Evolutionary conservation across 352 stramenopile species (phyloP), one percentile per base, ranked within the genome.

Genomic region (Hyaloperonospora brassicae): DNA sequence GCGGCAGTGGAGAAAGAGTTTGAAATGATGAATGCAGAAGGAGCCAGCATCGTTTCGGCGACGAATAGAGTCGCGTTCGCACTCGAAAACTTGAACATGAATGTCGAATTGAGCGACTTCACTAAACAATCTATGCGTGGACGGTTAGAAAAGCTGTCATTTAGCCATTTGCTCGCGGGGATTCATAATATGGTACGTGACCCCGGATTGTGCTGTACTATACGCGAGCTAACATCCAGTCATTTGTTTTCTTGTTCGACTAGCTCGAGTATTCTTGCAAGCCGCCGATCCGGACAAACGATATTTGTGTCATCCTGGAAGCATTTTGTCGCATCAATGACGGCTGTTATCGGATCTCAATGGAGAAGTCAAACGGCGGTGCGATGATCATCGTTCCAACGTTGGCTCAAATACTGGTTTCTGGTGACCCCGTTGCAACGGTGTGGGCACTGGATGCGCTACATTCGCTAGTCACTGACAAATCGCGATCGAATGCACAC

Each of bases 81-180:
- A 1, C 59, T 92, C 12, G 79, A 92, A 17, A 87, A 75, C 43
- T 69, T 89, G 54, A 86, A 78, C 51, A 76, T 83, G 57, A 89
- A 85, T 49, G 70, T 88, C 25, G 64, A 84, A 47, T 65, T 69
- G 10, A 62, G 72, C 31, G 75, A 92, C 55, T 89, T 92, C 50
- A 42, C 58, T 1, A 63, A 64, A 0, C 82, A 76, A 36, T 31
- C 50, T 6, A 67, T 83, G 25, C 67, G 81, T 34, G 55, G 50
- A 7, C 70, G 69, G 5, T 64, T 88, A 9, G 65, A 74, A 12
- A 79, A 88, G 38, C 58, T 92, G 25, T 76, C 70, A 10, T 89
- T 88, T 21, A 46, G 58, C 6, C 48, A 59, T 17, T 47, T 91
- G 5, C 63, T 89, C 24, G 64, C 66, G 23, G 77, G 76, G 10